phyloP scores from a whole-genome alignment of 2,329 filamentous ascomycete genomes.

The Penicillium nordicum region DNA sequence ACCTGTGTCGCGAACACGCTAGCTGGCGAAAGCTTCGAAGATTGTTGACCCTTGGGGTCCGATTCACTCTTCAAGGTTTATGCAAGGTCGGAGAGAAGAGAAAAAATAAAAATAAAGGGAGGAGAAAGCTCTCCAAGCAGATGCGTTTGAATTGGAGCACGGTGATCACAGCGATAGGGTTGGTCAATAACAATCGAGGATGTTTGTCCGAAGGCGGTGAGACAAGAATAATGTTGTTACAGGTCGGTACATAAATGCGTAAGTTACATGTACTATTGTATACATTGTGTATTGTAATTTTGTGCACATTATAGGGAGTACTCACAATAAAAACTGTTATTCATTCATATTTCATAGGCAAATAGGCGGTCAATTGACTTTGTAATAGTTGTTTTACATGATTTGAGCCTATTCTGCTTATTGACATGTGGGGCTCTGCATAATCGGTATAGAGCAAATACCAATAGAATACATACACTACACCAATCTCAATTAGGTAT shows the following conservation, averaged over 20 bases:
- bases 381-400: neutral
- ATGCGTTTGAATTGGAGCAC: slow-evolving; percentile 9
- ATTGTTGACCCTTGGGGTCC: slow-evolving; percentile 3
- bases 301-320: neutral
- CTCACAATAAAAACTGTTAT: neutral
- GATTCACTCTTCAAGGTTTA: neutral
- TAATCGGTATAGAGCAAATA: neutral
- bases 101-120: neutral
- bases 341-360: too few relatives aligned
- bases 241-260: neutral
- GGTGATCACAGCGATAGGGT: slow-evolving; percentile 2
- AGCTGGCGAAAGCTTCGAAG: slow-evolving; percentile 2
- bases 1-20: neutral
- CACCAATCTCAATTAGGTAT: neutral
- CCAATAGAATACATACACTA: neutral
- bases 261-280: neutral
- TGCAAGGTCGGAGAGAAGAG: neutral
- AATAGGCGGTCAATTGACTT: neutral
- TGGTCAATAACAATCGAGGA: slow-evolving; percentile 13
- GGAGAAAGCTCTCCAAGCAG: neutral
- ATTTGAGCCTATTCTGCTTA: neutral
- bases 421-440: neutral
- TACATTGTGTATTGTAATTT: neutral
- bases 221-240: neutral
- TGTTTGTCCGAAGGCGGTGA: slow-evolving; percentile 18